Evolutionary conservation across 768 basidiomycete genomes (phyloP).

Genomic region (Neoboletus subvelutipes): DNA sequence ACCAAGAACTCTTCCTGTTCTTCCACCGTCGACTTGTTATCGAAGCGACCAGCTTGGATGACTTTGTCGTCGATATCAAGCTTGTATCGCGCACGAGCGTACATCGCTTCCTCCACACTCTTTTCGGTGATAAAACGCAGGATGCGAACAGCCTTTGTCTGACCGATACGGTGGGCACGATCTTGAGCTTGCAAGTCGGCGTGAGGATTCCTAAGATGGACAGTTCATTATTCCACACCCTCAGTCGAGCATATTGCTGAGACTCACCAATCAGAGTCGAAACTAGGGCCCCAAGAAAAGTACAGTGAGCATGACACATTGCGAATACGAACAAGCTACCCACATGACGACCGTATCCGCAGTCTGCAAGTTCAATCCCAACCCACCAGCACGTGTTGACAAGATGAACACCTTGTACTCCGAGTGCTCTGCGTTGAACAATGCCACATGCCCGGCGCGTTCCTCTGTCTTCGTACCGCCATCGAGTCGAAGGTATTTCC

Average conservation of each 20-base stretch:
- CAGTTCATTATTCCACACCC: background rate
- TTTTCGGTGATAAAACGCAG: slow-evolving; percentile 96
- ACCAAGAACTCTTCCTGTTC: slow-evolving; percentile 96
- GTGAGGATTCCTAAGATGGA: slow-evolving; percentile 82
- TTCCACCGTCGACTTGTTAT: slow-evolving; percentile 97
- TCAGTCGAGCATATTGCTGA: background rate
- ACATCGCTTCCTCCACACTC: slow-evolving; percentile 98
- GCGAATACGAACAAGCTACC: slow-evolving; percentile 29
- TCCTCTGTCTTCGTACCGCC: slow-evolving; percentile 96
- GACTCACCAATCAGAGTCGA: slow-evolving; percentile 71
- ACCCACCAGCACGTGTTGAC: slow-evolving; percentile 90
- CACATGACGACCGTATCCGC: slow-evolving; percentile 96
- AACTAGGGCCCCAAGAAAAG: slow-evolving; percentile 40
- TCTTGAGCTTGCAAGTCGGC: slow-evolving; percentile 99
- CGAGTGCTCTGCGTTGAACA: slow-evolving; percentile 88
- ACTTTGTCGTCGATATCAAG: slow-evolving; percentile 99
- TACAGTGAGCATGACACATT: slow-evolving; percentile 7
- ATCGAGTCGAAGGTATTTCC: slow-evolving; percentile 90
- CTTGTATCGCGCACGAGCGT: slow-evolving; percentile 91
- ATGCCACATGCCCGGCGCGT: slow-evolving; percentile 79
- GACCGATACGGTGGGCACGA: slow-evolving; percentile 99
- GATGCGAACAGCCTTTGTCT: slow-evolving; percentile 96
- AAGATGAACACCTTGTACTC: slow-evolving; percentile 91
- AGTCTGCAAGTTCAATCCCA: slow-evolving; percentile 93
- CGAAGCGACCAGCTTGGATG: slow-evolving; percentile 98